Conservation (phyloP, 1,284 basidiomycete species). For the Pseudozyma sp. region DNA sequence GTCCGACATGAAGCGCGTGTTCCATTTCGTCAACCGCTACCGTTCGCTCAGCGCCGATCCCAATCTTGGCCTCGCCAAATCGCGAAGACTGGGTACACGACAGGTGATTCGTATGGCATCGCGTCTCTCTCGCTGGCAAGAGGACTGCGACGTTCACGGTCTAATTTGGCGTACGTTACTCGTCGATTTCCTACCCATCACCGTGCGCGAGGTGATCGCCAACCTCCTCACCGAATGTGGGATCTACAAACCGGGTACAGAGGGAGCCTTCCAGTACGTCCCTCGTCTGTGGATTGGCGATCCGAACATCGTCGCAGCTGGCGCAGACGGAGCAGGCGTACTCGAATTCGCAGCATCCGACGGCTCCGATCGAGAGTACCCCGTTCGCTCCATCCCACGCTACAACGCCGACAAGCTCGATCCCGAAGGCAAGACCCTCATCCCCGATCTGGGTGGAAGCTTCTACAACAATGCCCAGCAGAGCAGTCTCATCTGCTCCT, state of each 20-base stretch:
- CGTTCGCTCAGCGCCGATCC: constrained; percentile 59
- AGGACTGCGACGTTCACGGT: constrained; percentile 60
- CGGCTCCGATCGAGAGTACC: constrained; percentile 28
- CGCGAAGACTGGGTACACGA: constrained; percentile 68
- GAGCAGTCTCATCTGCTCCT: constrained; percentile 63
- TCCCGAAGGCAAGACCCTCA: constrained; percentile 63
- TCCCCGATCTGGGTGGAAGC: constrained; percentile 62
- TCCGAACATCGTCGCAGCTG: constrained; percentile 24
- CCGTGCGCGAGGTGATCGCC: constrained; percentile 61
- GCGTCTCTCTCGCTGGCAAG: constrained; percentile 62
- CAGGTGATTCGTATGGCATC: constrained; percentile 67
- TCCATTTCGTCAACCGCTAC: constrained; percentile 66
- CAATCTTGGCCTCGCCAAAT: constrained; percentile 64
- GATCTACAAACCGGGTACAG: constrained; percentile 59
- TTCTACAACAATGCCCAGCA: constrained; percentile 69
- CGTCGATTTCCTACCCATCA: constrained; percentile 68
- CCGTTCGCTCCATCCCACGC: constrained; percentile 52
- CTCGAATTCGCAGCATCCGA: constrained; percentile 51
- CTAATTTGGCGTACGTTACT: constrained; percentile 66
- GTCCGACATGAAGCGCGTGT: constrained; percentile 49
- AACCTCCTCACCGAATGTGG: constrained; percentile 59
- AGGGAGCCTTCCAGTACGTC: constrained; percentile 59
- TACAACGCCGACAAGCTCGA: constrained; percentile 63
- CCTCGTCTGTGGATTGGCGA: constrained; percentile 46
- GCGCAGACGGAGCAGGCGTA: constrained; percentile 20